These are phyloP conservation scores for Fraxinus anomala DNA, from an alignment of 257 asterid genomes.

Conservation along the genomic window DNA sequence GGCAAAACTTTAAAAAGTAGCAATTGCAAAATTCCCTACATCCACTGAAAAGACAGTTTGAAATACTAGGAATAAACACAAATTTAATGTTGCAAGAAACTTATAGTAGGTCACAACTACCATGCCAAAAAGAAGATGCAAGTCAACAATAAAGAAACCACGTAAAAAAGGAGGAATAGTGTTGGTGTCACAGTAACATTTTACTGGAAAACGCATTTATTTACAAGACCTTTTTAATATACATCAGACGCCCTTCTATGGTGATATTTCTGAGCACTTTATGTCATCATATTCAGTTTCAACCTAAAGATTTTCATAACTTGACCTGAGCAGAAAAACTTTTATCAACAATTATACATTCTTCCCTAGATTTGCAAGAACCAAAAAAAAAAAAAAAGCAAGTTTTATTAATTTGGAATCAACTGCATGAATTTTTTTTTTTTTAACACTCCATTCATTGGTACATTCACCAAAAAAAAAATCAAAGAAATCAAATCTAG, in stretches of 20 bases:
- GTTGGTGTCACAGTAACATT: neutral
- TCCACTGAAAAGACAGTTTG: neutral
- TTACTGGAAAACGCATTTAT: neutral
- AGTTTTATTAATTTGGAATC: neutral
- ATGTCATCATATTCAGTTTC: neutral
- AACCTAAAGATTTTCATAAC: conserved; percentile 9
- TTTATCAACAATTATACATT: neutral
- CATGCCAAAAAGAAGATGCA: neutral
- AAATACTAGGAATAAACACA: neutral
- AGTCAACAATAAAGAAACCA: neutral
- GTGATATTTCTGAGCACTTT: neutral
- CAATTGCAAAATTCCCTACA: conserved; percentile 4
- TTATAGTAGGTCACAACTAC: neutral
- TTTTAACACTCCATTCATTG: neutral
- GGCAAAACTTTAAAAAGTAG: neutral
- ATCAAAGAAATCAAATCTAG: neutral
- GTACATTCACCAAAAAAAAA: neutral
- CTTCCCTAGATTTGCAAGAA: neutral
- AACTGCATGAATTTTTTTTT: neutral
- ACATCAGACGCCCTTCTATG: neutral
- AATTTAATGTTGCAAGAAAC: neutral
- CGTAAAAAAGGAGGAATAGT: neutral
- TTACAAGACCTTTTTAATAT: neutral
- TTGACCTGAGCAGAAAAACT: neutral
- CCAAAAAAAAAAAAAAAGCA: neutral